Evolutionary conservation across 345 rosid species (phyloP).

Genomic region (Carallia pectinifolia): DNA sequence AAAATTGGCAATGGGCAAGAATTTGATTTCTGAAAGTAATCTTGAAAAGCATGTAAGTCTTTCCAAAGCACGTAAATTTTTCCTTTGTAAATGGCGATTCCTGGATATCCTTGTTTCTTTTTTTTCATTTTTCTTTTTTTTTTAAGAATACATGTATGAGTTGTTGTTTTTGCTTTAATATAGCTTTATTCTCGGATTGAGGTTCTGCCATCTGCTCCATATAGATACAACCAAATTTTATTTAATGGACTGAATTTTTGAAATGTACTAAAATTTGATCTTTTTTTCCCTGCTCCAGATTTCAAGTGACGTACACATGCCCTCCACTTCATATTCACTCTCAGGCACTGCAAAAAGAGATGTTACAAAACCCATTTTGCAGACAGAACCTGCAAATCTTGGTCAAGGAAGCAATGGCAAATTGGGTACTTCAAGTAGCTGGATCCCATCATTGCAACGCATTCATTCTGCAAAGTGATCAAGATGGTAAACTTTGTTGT

Average conservation of each 20-base stretch:
- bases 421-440: slow-evolving; percentile 61
- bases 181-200: background rate
- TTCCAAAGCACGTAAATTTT: background rate
- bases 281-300: slow-evolving; percentile 29
- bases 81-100: background rate
- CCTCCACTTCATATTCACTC: slow-evolving; percentile 53
- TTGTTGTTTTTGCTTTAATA: background rate
- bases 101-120: background rate
- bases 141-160: too few species aligned
- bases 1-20: slow-evolving; percentile 56
- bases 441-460: slow-evolving; percentile 76
- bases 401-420: slow-evolving; percentile 50
- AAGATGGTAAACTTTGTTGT: slow-evolving; percentile 31
- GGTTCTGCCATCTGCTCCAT: background rate
- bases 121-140: background rate
- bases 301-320: slow-evolving; percentile 43
- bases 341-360: slow-evolving; percentile 68
- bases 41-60: slow-evolving; percentile 66
- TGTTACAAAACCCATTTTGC: slow-evolving; percentile 41
- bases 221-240: background rate
- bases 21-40: slow-evolving; percentile 42
- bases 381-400: slow-evolving; percentile 54
- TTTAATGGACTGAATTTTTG: background rate
- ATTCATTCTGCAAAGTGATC: slow-evolving; percentile 64
- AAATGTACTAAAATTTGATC: slow-evolving; percentile 1